Percentiles rank a stretch among this genome's conserved stretches.
Conservation (phyloP, 2,329 filamentous ascomycete species). For the Didymella keratinophila region DNA sequence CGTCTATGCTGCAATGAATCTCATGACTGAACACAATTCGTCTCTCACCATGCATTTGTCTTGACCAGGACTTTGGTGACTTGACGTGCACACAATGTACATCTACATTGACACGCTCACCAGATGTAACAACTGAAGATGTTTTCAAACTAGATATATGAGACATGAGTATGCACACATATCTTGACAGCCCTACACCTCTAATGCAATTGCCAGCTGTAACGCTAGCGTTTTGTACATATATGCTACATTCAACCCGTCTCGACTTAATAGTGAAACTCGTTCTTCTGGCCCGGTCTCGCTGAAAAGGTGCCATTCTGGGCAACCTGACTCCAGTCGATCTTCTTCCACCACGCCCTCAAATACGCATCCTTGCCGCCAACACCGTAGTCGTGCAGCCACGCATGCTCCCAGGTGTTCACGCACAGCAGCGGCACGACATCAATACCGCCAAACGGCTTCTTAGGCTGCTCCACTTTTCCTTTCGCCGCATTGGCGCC, state of each 20-base stretch:
- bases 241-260: constrained; percentile 26
- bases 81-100: not conserved
- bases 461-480: constrained; percentile 36
- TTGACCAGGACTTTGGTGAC: not conserved
- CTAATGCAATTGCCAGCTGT: constrained; percentile 10
- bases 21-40: not conserved
- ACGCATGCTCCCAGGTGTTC: constrained; percentile 96
- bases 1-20: not conserved
- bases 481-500: constrained; percentile 42
- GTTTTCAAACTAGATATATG: not conserved
- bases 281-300: not conserved
- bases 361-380: constrained; percentile 79
- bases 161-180: not conserved
- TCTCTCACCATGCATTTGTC: not conserved
- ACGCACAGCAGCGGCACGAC: constrained; percentile 84
- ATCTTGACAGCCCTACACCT: not conserved
- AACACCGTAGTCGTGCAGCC: constrained; percentile 81
- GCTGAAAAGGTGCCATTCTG: constrained; percentile 27
- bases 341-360: constrained; percentile 83
- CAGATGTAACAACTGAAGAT: too few species aligned
- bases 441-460: constrained; percentile 72
- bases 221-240: constrained; percentile 17
- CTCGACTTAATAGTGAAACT: constrained; percentile 19
- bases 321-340: constrained; percentile 82
- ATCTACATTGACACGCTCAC: too few species aligned